These are phyloP conservation scores for Coemansia sp. DNA, from an alignment of 192 early-diverging fungal species.

Conservation along the genomic window DNA sequence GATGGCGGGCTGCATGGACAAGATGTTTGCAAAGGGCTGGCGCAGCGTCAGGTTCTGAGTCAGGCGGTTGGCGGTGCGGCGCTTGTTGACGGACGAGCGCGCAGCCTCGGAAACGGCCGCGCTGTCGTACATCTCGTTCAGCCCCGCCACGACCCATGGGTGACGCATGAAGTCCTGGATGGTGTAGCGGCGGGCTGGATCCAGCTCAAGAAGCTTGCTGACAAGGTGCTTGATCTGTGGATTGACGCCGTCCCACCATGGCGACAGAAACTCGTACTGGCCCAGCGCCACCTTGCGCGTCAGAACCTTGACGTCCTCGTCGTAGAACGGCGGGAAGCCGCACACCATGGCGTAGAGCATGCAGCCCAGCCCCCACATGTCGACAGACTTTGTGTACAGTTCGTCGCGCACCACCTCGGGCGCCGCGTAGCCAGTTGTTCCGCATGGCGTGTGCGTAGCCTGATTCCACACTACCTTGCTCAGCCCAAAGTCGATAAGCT, in stretches of 20 bases:
- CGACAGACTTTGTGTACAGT: conserved; percentile 78
- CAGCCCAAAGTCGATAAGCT: conserved; percentile 89
- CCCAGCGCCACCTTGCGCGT: conserved; percentile 86
- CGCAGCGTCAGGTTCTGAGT: conserved; percentile 32
- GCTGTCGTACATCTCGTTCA: conserved; percentile 51
- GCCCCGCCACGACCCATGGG: conserved; percentile 66
- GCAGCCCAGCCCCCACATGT: conserved; percentile 89
- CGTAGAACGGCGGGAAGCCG: conserved; percentile 83
- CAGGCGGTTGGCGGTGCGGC: conserved; percentile 31
- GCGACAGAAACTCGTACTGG: conserved; percentile 80
- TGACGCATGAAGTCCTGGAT: conserved; percentile 81
- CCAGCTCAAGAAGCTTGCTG: conserved; percentile 66
- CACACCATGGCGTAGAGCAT: conserved; percentile 82
- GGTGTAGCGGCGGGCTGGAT: conserved; percentile 71
- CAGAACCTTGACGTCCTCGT: conserved; percentile 73
- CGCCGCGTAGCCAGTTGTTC: conserved; percentile 91
- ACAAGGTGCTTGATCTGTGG: conserved; percentile 74
- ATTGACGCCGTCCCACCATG: conserved; percentile 93
- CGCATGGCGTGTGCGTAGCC: conserved; percentile 86
- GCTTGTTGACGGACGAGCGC: conserved; percentile 44
- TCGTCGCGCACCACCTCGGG: conserved; percentile 88
- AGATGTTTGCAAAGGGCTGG: conserved; percentile 19
- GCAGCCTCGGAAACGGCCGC: conserved; percentile 39
- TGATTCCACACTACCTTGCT: conserved; percentile 86
- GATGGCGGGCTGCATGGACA: background rate